Base-by-base conservation (phyloP, 2,329 filamentous ascomycete species). In the Colletotrichum phormii region DNA sequence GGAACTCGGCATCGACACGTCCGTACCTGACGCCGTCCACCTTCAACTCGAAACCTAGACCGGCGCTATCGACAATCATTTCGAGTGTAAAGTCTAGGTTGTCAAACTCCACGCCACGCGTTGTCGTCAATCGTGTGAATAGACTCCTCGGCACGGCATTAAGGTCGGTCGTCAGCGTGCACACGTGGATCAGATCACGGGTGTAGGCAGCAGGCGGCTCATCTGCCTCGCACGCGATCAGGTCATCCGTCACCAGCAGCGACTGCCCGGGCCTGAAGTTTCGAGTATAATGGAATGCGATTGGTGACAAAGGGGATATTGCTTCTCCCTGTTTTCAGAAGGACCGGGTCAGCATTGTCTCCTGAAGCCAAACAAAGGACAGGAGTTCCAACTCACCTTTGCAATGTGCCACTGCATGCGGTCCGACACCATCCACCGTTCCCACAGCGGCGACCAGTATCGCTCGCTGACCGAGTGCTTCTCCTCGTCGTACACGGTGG, bases 321-420 rank as follows among this genome's bases (percentile, higher is more conserved):
- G 93, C 89, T 76, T 94, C 93, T 71, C 92, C 93, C 91, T 93
- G 75, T 64, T 1, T 26, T 6, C 24, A 18, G 13, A 22, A 13
- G 59, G 13, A 18, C 26, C 13, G 15, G 18, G n/a, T 55, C 49
- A 73, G 75, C 65, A 35, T 62, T 64, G 11, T 42, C 22, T 31
- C 35, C 57, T 22, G 3, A 26, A 42, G 12, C 9, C 3, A n/a
- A 24, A 31, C 26, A 33, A 35, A 3, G 24, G 4, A 67, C 22
- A 22, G 22, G 11, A 3, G 26, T 13, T 12, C 31, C 24, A 55
- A 82, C 86, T 76, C 77, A 91, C 92, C 88, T 94, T 95, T 74
- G 91, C 89, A 79, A 95, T 94, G 81, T 95, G 93, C 94, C 94
- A 95, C 82, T 95, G 92, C 93, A 96, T 95, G 60, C 93, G 88